Evolutionary conservation across 306 rosid species (phyloP).

Genomic region (Gleditsia sinensis): DNA sequence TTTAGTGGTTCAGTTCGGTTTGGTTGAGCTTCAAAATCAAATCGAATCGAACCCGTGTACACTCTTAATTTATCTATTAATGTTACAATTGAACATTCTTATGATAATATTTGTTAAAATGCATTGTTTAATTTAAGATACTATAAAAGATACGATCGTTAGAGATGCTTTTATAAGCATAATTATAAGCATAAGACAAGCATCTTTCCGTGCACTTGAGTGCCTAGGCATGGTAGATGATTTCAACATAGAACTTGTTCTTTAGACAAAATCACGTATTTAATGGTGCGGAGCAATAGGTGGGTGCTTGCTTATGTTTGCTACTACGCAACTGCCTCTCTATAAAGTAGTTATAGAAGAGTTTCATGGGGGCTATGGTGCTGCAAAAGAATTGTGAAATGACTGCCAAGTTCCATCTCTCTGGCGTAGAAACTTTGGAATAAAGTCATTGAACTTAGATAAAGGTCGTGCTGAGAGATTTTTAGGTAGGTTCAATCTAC

Average conservation of each 20-base stretch:
- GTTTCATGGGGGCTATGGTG: not conserved
- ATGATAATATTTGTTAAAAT: too few relatives aligned
- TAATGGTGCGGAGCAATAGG: not conserved
- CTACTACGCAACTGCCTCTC: not conserved
- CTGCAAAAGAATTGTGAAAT: not conserved
- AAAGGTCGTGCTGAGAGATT: not conserved
- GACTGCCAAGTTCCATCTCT: not conserved
- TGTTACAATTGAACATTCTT: too few relatives aligned
- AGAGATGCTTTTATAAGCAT: too few relatives aligned
- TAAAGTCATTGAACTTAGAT: not conserved
- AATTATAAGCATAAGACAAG: conserved; percentile 17
- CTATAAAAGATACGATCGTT: too few relatives aligned
- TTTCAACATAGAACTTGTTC: conserved; percentile 20
- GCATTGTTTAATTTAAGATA: too few relatives aligned
- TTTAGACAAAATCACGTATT: not conserved
- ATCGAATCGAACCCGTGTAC: too few relatives aligned
- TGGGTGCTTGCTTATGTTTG: conserved; percentile 19
- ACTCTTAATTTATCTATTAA: too few relatives aligned
- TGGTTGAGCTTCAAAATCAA: too few relatives aligned
- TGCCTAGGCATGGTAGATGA: conserved; percentile 19
- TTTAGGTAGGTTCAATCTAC: not conserved
- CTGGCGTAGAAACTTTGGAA: not conserved
- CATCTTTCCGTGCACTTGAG: not conserved
- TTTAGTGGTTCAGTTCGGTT: too few relatives aligned
- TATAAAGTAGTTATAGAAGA: not conserved